phyloP scores from a whole-genome alignment of 768 basidiomycete genomes.

The Flagelloscypha sp. region DNA sequence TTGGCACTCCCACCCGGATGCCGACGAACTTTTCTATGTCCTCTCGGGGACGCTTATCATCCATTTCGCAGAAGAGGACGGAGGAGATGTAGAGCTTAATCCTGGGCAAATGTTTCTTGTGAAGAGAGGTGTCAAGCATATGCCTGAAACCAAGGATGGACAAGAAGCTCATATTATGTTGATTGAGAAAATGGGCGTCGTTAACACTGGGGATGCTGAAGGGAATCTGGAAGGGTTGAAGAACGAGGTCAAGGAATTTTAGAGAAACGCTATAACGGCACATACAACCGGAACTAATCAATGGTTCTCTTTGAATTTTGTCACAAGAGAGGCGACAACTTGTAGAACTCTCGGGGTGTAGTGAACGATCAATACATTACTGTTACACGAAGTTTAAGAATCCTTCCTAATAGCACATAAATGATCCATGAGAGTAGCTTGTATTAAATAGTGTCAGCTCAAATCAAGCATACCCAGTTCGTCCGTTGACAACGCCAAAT shows the following conservation, averaged over 20 bases:
- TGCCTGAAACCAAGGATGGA: not conserved
- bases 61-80: not conserved
- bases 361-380: too few species aligned
- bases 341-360: too few species aligned
- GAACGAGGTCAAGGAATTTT: too few species aligned
- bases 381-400: too few species aligned
- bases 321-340: too few species aligned
- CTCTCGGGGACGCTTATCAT: not conserved
- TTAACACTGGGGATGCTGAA: not conserved
- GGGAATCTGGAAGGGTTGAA: too few species aligned
- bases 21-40: not conserved
- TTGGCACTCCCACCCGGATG: not conserved
- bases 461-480: constrained; percentile 23
- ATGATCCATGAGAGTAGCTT: too few species aligned
- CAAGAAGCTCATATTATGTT: not conserved
- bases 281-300: too few species aligned
- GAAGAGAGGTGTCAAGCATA: not conserved
- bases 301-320: too few species aligned
- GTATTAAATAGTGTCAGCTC: too few species aligned
- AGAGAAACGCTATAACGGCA: too few species aligned
- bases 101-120: not conserved
- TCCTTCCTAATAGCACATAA: too few species aligned
- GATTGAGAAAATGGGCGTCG: not conserved
- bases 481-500: constrained; percentile 22
- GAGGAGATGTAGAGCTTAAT: not conserved